Evolutionary conservation across 2,329 filamentous ascomycete species (phyloP).

Genomic region (Curvularia verruculosa): DNA sequence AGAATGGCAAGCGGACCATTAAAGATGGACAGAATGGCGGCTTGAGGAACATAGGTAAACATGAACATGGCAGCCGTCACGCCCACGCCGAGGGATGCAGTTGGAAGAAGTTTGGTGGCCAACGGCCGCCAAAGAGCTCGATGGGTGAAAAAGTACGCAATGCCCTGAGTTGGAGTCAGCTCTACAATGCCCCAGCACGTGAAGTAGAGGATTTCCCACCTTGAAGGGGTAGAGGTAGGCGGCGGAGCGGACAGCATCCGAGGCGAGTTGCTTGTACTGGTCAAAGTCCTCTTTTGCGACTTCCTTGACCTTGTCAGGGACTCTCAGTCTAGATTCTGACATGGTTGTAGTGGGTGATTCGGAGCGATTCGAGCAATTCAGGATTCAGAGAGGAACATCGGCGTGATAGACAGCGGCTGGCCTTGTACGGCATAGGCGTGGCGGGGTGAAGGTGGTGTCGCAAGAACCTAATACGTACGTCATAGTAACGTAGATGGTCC

Average conservation of each 20-base stretch:
- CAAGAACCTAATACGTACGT: slow-evolving; percentile 12
- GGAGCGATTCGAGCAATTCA: slow-evolving; percentile 7
- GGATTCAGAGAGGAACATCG: slow-evolving; percentile 9
- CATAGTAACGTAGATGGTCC: slow-evolving; percentile 15
- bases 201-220: slow-evolving; percentile 45
- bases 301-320: slow-evolving; percentile 61
- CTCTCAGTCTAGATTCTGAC: slow-evolving; percentile 28
- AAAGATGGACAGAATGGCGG: slow-evolving; percentile 80
- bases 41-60: slow-evolving; percentile 84
- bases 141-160: slow-evolving; percentile 65
- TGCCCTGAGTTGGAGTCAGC: slow-evolving; percentile 52
- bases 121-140: slow-evolving; percentile 66
- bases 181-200: background rate
- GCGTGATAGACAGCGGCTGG: slow-evolving; percentile 14
- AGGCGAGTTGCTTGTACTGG: slow-evolving; percentile 67
- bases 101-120: slow-evolving; percentile 62
- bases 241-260: slow-evolving; percentile 74
- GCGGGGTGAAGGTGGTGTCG: slow-evolving; percentile 13
- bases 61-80: slow-evolving; percentile 84
- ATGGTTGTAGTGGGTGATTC: slow-evolving; percentile 17
- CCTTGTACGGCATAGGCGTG: slow-evolving; percentile 4
- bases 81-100: slow-evolving; percentile 71
- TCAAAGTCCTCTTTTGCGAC: slow-evolving; percentile 72
- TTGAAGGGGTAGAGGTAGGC: slow-evolving; percentile 88
- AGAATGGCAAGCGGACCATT: slow-evolving; percentile 82